Evolutionary conservation across 139 green algal species (phyloP).

Genomic region (Picochlorum sp.): DNA sequence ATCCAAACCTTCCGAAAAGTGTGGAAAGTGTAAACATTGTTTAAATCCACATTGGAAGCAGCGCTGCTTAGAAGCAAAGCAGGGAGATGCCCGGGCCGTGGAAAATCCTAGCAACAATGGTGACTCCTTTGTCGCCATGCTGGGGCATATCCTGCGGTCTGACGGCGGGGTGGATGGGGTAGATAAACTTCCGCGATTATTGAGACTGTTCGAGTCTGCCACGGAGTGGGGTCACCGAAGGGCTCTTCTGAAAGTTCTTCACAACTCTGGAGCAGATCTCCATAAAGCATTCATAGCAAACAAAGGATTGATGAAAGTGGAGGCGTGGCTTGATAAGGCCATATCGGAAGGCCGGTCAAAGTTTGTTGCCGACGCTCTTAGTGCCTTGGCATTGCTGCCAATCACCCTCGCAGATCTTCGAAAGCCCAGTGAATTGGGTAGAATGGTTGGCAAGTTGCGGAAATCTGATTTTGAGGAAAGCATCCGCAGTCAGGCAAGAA

Average conservation of each 20-base stretch:
- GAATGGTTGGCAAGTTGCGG: conserved; percentile 21
- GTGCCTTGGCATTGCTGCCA: conserved; percentile 19
- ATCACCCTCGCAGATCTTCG: conserved; percentile 20
- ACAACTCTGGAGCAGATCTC: conserved; percentile 13
- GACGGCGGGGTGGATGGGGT: conserved; percentile 15
- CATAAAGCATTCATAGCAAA: conserved; percentile 6
- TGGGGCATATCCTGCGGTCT: conserved; percentile 13
- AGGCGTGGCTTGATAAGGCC: conserved; percentile 21
- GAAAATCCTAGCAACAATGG: background rate
- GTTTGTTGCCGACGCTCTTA: conserved; percentile 6
- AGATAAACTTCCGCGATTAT: conserved; percentile 10
- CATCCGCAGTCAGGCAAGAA: conserved; percentile 9
- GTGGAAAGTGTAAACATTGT: conserved; percentile 26
- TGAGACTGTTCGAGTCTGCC: conserved; percentile 14
- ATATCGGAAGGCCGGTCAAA: conserved; percentile 11
- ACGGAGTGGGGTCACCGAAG: conserved; percentile 12
- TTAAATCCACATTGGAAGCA: conserved; percentile 32
- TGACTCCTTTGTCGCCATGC: conserved; percentile 12
- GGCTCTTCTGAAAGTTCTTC: conserved; percentile 19
- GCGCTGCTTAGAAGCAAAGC: conserved; percentile 10
- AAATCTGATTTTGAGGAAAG: conserved; percentile 10
- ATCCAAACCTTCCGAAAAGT: conserved; percentile 8
- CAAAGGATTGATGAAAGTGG: conserved; percentile 12
- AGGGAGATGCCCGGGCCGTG: background rate
- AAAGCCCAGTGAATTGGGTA: conserved; percentile 25